A percentile compares a stretch with the other conserved stretches of the same genome.
Evolutionary conservation across 208 protist genomes (phyloP).

Genomic region (Herpetomonas samuelpessoai): DNA sequence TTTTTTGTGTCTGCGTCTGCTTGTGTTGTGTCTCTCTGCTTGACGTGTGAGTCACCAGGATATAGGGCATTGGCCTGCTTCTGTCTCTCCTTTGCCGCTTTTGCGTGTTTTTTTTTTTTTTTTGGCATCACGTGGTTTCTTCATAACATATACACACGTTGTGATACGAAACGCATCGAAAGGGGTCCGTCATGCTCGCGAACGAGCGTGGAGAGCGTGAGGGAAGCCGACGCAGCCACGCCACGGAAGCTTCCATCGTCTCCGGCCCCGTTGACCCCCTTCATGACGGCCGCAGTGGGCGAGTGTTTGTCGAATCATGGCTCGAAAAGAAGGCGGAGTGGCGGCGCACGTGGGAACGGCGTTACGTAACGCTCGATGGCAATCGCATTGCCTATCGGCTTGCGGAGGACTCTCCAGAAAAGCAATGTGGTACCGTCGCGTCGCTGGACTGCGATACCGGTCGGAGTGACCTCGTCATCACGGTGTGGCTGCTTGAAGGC

Average conservation of each 20-base stretch:
- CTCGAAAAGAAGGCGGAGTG: slow-evolving; percentile 82
- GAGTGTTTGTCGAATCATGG: slow-evolving; percentile 42
- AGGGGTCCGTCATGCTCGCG: background rate
- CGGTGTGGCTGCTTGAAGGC: slow-evolving; percentile 71
- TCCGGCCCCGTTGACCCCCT: background rate
- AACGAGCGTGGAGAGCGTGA: background rate
- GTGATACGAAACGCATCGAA: background rate
- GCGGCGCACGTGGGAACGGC: slow-evolving; percentile 64
- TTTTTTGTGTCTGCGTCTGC: background rate
- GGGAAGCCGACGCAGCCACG: no score
- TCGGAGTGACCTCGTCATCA: slow-evolving; percentile 33
- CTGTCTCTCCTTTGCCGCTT: background rate
- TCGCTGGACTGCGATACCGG: slow-evolving; percentile 37
- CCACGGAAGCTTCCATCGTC: no score
- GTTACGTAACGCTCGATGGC: slow-evolving; percentile 59
- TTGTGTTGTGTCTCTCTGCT: background rate
- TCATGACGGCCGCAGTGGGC: slow-evolving; percentile 2
- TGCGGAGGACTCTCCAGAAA: slow-evolving; percentile 38
- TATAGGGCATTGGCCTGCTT: no score
- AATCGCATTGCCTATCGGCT: slow-evolving; percentile 59
- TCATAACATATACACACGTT: no score
- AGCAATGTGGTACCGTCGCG: slow-evolving; percentile 45
- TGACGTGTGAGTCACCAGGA: no score
- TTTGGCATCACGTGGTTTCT: no score
- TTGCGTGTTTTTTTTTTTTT: no score